Percentiles rank a stretch among this genome's conserved stretches.
Evolutionary conservation across 202 grass and related monocot species (phyloP).

Genomic region (Cymbopogon flexuosus): DNA sequence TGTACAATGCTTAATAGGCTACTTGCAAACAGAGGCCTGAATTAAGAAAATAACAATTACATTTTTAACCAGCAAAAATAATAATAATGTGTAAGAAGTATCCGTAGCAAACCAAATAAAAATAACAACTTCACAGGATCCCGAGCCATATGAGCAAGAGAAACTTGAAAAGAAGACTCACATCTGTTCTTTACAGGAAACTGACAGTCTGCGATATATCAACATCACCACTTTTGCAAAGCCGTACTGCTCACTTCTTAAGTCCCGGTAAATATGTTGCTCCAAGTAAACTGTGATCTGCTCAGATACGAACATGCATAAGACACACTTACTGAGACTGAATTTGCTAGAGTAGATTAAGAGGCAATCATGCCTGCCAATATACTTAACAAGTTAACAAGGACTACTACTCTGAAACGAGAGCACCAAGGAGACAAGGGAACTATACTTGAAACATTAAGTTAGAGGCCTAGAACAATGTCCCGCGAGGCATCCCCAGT

Average conservation of each 20-base stretch:
- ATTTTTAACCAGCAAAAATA: not conserved
- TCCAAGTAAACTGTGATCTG: slow-evolving; percentile 95
- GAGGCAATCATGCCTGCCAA: not conserved
- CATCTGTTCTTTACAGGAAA: slow-evolving; percentile 97
- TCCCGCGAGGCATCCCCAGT: not conserved
- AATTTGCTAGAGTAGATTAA: not conserved
- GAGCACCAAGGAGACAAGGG: not conserved
- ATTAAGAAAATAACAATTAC: slow-evolving; percentile 27
- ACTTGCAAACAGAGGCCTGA: slow-evolving; percentile 88
- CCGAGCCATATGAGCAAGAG: not conserved
- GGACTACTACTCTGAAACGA: not conserved
- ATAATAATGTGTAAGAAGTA: slow-evolving; percentile 1
- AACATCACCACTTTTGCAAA: slow-evolving; percentile 85
- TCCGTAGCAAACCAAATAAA: slow-evolving; percentile 24
- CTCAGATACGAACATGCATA: slow-evolving; percentile 24
- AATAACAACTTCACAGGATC: slow-evolving; percentile 18
- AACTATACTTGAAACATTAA: not conserved
- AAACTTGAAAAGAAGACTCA: slow-evolving; percentile 44
- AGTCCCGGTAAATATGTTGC: slow-evolving; percentile 85
- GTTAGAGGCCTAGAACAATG: not conserved
- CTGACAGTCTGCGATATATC: slow-evolving; percentile 81
- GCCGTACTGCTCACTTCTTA: slow-evolving; percentile 76
- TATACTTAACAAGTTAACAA: not conserved
- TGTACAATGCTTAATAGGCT: slow-evolving; percentile 82
- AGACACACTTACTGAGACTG: not conserved